Conservation (phyloP, 2,329 filamentous ascomycete genomes). For the Aspergillus fijiensis region DNA sequence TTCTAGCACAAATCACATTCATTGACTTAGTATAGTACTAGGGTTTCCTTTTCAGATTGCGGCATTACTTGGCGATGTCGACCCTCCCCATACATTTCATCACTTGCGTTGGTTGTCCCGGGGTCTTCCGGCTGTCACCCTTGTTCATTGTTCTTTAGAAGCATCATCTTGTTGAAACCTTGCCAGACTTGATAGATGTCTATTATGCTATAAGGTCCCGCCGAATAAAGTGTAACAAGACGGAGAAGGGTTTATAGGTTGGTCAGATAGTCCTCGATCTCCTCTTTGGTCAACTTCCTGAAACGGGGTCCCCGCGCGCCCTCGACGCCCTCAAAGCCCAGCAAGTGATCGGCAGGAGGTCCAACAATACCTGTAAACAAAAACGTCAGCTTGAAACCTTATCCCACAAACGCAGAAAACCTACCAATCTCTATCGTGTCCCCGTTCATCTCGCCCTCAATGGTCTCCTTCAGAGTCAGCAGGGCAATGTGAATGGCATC, state of each 20-base stretch:
- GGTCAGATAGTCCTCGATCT: constrained; percentile 99
- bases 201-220: constrained; percentile 29
- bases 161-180: constrained; percentile 15
- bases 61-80: not conserved
- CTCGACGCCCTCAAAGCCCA: constrained; percentile 67
- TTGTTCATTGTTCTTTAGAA: not conserved
- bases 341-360: constrained; percentile 85
- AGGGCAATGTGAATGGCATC: constrained; percentile 98
- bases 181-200: constrained; percentile 25
- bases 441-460: constrained; percentile 98
- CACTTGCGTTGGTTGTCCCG: not conserved
- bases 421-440: constrained; percentile 96
- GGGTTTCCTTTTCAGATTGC: not conserved
- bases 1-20: not conserved
- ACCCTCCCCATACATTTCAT: not conserved
- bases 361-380: constrained; percentile 76
- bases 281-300: constrained; percentile 81
- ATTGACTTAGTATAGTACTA: not conserved
- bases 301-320: constrained; percentile 45
- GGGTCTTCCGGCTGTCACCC: not conserved
- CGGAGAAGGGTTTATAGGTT: constrained; percentile 68
- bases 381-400: constrained; percentile 1
- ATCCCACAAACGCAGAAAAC: constrained; percentile 29
- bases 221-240: constrained; percentile 14
- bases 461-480: constrained; percentile 96